Conservation (phyloP, 2,329 filamentous ascomycete genomes). For the Ascochyta rabiei region DNA sequence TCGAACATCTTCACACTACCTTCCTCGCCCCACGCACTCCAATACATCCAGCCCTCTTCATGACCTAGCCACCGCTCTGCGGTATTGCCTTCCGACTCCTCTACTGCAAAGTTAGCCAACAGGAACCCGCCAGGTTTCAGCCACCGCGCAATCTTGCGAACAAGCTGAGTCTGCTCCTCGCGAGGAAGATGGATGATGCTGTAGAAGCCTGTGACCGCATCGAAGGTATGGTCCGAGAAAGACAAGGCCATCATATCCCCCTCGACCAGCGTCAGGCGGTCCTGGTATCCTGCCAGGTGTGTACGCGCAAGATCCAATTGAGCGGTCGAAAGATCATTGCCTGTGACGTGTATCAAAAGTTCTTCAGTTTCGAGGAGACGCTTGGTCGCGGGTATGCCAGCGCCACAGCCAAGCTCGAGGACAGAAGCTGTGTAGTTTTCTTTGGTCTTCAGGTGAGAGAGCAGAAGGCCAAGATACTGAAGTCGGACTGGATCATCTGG, state of each 20-base stretch:
- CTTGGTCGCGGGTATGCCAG: constrained; percentile 37
- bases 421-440: neutral
- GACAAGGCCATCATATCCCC: constrained; percentile 53
- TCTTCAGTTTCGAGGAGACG: constrained; percentile 20
- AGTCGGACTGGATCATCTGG: constrained; percentile 29
- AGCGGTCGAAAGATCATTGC: constrained; percentile 51
- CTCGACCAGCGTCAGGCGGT: constrained; percentile 31
- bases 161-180: constrained; percentile 56
- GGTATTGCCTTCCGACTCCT: constrained; percentile 18
- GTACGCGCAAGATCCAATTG: constrained; percentile 48
- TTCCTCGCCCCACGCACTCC: constrained; percentile 50
- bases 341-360: constrained; percentile 41
- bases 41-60: constrained; percentile 47
- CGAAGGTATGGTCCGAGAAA: constrained; percentile 48
- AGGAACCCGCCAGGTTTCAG: constrained; percentile 59
- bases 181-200: constrained; percentile 62
- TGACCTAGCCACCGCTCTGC: constrained; percentile 44
- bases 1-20: constrained; percentile 40
- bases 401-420: constrained; percentile 40
- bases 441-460: constrained; percentile 16
- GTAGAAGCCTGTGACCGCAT: constrained; percentile 61
- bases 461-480: constrained; percentile 27
- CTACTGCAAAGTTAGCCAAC: constrained; percentile 48
- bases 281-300: constrained; percentile 19
- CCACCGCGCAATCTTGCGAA: constrained; percentile 56